Conservation (phyloP, 768 basidiomycete species). For the Collybiopsis luxurians region DNA sequence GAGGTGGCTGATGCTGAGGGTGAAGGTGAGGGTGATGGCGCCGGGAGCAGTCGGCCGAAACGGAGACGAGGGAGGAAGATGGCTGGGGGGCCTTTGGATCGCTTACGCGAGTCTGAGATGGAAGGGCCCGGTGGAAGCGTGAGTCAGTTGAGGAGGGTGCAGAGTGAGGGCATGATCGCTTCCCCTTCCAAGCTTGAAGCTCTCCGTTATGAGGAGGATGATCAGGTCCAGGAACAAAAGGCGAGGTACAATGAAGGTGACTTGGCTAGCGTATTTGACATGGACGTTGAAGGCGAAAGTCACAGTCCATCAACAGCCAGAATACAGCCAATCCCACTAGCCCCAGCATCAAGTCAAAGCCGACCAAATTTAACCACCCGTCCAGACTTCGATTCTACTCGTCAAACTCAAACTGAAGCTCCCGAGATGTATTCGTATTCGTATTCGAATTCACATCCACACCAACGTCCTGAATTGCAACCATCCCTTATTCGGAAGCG, state of each 20-base stretch:
- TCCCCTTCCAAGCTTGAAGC: constrained; percentile 31
- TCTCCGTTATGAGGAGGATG: constrained; percentile 28
- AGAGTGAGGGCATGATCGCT: constrained; percentile 56
- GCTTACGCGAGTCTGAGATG: constrained; percentile 36
- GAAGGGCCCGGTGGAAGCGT: constrained; percentile 17
- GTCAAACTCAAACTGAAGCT: neutral
- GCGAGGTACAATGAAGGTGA: constrained; percentile 28
- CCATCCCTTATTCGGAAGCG: constrained; percentile 34
- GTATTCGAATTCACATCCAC: neutral
- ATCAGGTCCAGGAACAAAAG: constrained; percentile 28
- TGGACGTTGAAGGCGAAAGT: constrained; percentile 27
- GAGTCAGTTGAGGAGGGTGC: constrained; percentile 54
- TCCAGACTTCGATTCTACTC: constrained; percentile 17
- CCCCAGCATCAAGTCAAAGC: neutral
- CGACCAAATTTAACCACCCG: neutral
- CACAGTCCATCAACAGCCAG: neutral
- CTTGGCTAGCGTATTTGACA: constrained; percentile 36
- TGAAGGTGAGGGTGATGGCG: constrained; percentile 20
- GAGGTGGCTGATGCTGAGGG: constrained; percentile 44
- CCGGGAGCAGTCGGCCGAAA: constrained; percentile 28
- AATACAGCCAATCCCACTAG: no score
- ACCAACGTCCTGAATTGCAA: constrained; percentile 17
- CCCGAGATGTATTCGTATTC: no score
- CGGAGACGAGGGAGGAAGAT: constrained; percentile 35
- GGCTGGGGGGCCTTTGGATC: constrained; percentile 26